phyloP scores from a whole-genome alignment of 2,329 filamentous ascomycete species.

The Calycina herbarum region DNA sequence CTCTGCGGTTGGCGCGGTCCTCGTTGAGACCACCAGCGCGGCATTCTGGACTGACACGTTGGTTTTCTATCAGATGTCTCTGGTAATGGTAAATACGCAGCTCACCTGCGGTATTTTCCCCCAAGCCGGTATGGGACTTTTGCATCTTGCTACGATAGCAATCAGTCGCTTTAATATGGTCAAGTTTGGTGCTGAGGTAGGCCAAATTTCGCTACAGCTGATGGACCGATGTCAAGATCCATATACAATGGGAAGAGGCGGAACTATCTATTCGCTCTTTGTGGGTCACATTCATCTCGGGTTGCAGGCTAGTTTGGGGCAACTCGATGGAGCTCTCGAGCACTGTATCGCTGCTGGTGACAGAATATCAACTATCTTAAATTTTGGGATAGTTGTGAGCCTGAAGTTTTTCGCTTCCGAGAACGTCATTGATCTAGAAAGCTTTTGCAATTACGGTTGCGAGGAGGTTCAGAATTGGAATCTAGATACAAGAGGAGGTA shows the following conservation, averaged over 20 bases:
- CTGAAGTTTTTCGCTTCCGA: conserved; percentile 70
- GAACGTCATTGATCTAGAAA: conserved; percentile 67
- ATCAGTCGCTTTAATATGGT: conserved; percentile 71
- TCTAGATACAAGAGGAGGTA: conserved; percentile 69
- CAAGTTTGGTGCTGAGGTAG: conserved; percentile 65
- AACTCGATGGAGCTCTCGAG: conserved; percentile 67
- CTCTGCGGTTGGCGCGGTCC: conserved; percentile 65
- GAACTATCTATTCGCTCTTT: conserved; percentile 69
- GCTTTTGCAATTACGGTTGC: conserved; percentile 67
- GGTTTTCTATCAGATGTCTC: conserved; percentile 69
- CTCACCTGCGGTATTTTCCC: conserved; percentile 64
- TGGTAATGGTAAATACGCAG: conserved; percentile 67
- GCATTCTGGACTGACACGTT: conserved; percentile 73
- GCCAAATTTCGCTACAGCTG: conserved; percentile 61
- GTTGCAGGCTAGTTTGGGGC: conserved; percentile 56
- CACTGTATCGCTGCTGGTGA: conserved; percentile 67
- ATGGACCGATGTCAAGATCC: conserved; percentile 62
- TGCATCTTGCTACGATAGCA: conserved; percentile 67
- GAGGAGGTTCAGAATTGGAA: conserved; percentile 74
- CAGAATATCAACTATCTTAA: conserved; percentile 69
- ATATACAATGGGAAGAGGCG: conserved; percentile 66
- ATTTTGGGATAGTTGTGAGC: conserved; percentile 65
- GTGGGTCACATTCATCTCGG: conserved; percentile 68
- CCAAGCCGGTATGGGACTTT: conserved; percentile 67
- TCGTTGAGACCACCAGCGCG: conserved; percentile 68